A percentile compares a stretch with the other conserved stretches of the same genome.
These are phyloP conservation scores for Colletotrichum magnum DNA, from an alignment of 2,329 filamentous ascomycete species.

Conservation along the genomic window DNA sequence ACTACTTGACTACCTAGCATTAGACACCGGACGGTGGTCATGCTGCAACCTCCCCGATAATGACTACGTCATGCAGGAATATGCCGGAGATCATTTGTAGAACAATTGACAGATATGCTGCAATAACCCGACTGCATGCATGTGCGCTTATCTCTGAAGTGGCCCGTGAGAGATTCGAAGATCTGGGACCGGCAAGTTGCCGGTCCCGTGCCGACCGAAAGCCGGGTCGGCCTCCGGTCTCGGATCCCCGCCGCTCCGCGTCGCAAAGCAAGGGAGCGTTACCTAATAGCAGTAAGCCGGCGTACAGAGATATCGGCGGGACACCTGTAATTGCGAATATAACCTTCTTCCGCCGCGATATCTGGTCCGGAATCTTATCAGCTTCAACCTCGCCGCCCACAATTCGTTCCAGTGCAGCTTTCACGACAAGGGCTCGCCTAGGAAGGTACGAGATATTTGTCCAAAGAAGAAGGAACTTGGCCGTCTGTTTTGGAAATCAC, in stretches of 20 bases:
- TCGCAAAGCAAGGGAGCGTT: background rate
- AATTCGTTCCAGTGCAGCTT: background rate
- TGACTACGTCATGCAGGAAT: background rate
- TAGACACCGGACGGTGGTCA: too few species aligned
- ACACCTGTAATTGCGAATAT: background rate
- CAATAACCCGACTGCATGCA: background rate
- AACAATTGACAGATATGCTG: background rate
- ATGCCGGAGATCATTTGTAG: background rate
- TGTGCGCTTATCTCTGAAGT: conserved; percentile 4
- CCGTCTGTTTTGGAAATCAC: too few species aligned
- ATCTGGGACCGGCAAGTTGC: conserved; percentile 27
- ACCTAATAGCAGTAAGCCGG: background rate
- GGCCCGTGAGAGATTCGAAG: background rate
- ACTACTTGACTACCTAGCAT: too few species aligned
- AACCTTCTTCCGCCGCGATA: background rate
- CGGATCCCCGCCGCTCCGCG: conserved; percentile 18
- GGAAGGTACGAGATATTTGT: too few species aligned
- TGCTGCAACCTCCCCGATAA: background rate
- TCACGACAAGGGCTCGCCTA: background rate
- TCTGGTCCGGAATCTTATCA: background rate
- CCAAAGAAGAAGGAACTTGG: too few species aligned
- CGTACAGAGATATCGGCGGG: conserved; percentile 1
- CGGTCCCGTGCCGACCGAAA: conserved; percentile 20
- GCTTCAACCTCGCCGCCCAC: background rate
- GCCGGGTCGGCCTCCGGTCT: conserved; percentile 32